phyloP scores from a whole-genome alignment of 2,329 filamentous ascomycete genomes.

The Diaporthe citrichinensis region DNA sequence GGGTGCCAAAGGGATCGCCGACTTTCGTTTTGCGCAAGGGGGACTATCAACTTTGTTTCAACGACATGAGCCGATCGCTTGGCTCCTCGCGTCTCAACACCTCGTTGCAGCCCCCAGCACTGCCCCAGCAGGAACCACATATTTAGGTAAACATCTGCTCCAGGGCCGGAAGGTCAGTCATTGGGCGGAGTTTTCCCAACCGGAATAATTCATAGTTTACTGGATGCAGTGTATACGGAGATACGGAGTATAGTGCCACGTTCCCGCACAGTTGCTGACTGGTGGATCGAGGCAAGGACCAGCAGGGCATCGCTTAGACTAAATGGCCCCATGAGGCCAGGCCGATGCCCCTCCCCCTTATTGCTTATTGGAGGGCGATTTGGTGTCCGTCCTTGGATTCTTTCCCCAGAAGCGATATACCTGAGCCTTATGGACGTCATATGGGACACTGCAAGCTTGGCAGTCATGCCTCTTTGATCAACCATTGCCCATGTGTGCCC shows the following conservation, averaged over 20 bases:
- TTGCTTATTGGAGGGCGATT: not conserved
- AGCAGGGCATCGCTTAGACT: not conserved
- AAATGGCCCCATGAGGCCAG: not conserved
- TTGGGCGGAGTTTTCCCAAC: not conserved
- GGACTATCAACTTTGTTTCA: conserved; percentile 29
- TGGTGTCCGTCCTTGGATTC: not conserved
- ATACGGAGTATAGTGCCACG: not conserved
- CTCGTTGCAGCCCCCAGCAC: not conserved
- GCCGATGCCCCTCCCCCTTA: not conserved
- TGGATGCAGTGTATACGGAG: not conserved
- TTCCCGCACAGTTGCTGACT: not conserved
- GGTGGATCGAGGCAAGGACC: not conserved
- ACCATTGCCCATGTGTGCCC: not conserved
- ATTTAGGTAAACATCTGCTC: not conserved
- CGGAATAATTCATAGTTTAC: not conserved
- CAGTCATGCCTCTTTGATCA: not conserved
- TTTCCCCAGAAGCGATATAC: not conserved
- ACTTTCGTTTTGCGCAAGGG: not conserved
- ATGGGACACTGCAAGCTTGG: not conserved
- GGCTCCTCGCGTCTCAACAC: not conserved
- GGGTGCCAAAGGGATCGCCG: conserved; percentile 25
- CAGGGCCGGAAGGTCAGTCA: not conserved
- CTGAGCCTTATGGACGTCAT: not conserved
- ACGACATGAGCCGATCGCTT: conserved; percentile 18
- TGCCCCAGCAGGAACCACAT: not conserved